A percentile compares a stretch with the other conserved stretches of the same genome.
Evolutionary conservation across 495 filamentous ascomycete genomes (phyloP).

Genomic region (Amorphotheca resinae): DNA sequence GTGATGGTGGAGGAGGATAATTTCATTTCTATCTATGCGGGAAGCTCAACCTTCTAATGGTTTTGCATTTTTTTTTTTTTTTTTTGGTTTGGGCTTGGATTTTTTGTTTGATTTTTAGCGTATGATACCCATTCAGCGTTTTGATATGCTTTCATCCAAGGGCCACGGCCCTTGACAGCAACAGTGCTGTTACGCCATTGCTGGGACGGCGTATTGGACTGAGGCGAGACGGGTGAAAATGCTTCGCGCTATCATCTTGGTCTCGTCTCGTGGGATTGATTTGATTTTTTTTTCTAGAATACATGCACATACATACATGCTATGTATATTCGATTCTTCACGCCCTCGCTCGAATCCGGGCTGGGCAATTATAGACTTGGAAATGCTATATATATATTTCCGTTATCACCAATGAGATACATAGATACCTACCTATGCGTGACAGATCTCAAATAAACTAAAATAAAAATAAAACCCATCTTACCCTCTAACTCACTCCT

Average conservation of each 20-base stretch:
- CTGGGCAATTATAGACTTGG: too few species aligned
- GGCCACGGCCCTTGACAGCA: constrained; percentile 30
- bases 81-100: constrained; percentile 16
- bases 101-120: constrained; percentile 18
- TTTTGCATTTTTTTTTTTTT: constrained; percentile 6
- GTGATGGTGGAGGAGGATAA: constrained; percentile 6
- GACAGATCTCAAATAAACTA: too few species aligned
- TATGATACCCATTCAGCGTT: constrained; percentile 50
- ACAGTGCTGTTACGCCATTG: constrained; percentile 48
- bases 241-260: constrained; percentile 36
- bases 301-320: neutral
- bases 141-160: constrained; percentile 31
- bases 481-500: too few species aligned
- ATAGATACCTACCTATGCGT: too few species aligned
- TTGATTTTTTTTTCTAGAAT: constrained; percentile 22
- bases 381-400: too few species aligned
- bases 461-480: too few species aligned
- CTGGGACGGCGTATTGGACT: constrained; percentile 39
- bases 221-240: constrained; percentile 20
- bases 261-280: constrained; percentile 40
- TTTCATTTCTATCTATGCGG: constrained; percentile 1
- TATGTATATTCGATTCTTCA: too few species aligned
- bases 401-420: too few species aligned
- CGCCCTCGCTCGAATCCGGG: too few species aligned
- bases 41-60: constrained; percentile 11